Evolutionary conservation across 306 rosid species (phyloP), one percentile per base, ranked within the genome.

Genomic region (Rosa chinensis): DNA sequence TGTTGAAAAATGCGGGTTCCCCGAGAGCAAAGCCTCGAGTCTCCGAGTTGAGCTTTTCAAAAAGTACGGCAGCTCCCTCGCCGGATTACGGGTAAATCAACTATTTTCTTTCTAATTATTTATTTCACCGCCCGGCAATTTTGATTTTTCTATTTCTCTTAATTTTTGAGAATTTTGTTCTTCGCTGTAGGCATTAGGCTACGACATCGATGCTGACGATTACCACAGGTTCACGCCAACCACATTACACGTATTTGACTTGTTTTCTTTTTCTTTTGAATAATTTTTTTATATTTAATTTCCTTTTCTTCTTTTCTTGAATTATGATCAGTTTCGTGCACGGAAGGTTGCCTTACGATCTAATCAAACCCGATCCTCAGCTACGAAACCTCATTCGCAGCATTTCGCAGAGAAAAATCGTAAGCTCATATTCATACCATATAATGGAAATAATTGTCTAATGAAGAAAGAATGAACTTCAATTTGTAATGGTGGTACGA

Each of bases 41-140:
- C 94, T 89, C 25, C 84, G 98, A 8, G 87, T 84, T 25, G 87
- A 95, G 77, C 93, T 95, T 44, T 95, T 95, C 86, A 95, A 88
- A 81, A 89, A 85, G 47, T 88, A 91, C 83, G 99, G 98, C 79
- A 91, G 99, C 88, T 84, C 99, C 39, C 97, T 95, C 49, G 97
- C 97, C 59, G 97, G 99, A 53, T 89, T 92, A 45, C 85, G 98
- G 70, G 98, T 88, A 78, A 72, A 43, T 78, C 3, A 68, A 18
- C 44, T 10, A 11, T 7, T 40, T 16, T 17, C 1, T 21, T 9
- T 44, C 10, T 0, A 23, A 20, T 11, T 40, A 64, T 39, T 21
- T 3, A 10, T 32, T 62, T 59, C 14, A 12, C 3, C 25, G 5
- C 32, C 2, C 1, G 8, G n/a, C 8, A 20, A 32, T 10, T 8